Evolutionary conservation across 2,329 filamentous ascomycete species (phyloP).

Genomic region (Phyllosticta citriasiana): DNA sequence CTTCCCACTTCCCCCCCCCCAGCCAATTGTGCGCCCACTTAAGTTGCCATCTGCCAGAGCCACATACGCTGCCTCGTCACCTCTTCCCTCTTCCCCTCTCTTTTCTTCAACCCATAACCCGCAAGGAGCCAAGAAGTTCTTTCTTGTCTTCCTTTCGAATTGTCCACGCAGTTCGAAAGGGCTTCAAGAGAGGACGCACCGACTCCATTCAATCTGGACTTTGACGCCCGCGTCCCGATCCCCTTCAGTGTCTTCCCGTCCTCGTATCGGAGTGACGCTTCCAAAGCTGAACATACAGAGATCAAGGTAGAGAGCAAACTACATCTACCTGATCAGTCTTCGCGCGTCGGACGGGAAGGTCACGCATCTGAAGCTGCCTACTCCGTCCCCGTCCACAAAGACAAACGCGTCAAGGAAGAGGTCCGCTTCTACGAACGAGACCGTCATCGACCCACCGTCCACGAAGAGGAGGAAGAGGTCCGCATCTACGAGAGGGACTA

Average conservation of each 20-base stretch:
- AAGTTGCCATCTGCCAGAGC: slow-evolving; percentile 11
- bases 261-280: slow-evolving; percentile 73
- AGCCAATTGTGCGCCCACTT: slow-evolving; percentile 27
- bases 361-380: slow-evolving; percentile 44
- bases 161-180: slow-evolving; percentile 44
- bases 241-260: slow-evolving; percentile 99
- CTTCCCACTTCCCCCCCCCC: slow-evolving; percentile 23
- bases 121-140: slow-evolving; percentile 36
- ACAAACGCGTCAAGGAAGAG: slow-evolving; percentile 70
- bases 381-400: slow-evolving; percentile 36
- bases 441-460: slow-evolving; percentile 53
- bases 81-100: slow-evolving; percentile 11
- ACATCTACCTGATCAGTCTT: slow-evolving; percentile 59
- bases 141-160: slow-evolving; percentile 61
- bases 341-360: slow-evolving; percentile 97
- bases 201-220: slow-evolving; percentile 97
- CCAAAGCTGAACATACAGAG: slow-evolving; percentile 51
- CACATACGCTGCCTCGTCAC: slow-evolving; percentile 9
- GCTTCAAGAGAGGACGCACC: slow-evolving; percentile 62
- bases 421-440: slow-evolving; percentile 75
- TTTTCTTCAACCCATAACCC: slow-evolving; percentile 19
- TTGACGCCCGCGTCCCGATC: slow-evolving; percentile 98
- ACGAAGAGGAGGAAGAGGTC: slow-evolving; percentile 22
- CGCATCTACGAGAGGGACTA: slow-evolving; percentile 22
- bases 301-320: slow-evolving; percentile 85